A percentile compares a stretch with the other conserved stretches of the same genome.
Conservation (phyloP, 331 rosid species). For the Quercus lobata region DNA sequence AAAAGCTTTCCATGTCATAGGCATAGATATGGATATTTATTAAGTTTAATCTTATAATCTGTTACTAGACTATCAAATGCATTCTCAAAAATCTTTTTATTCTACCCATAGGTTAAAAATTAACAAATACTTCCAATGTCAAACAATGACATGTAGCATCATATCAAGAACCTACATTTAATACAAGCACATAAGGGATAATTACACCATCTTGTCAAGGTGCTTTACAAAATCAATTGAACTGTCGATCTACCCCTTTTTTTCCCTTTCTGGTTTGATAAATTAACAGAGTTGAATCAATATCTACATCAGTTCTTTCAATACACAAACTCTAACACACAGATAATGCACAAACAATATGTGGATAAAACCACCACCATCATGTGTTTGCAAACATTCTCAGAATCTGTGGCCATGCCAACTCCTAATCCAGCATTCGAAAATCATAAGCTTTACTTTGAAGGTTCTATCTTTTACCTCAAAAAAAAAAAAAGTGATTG, state of each 20-base stretch:
- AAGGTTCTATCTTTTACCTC: no score
- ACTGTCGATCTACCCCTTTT: not conserved
- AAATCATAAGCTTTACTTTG: not conserved
- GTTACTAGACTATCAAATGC: not conserved
- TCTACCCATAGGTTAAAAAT: no score
- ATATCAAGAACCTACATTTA: not conserved
- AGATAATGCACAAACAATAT: not conserved
- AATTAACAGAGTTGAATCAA: not conserved
- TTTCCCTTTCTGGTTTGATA: not conserved
- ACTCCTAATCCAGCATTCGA: not conserved
- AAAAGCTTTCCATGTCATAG: not conserved
- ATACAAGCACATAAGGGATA: not conserved
- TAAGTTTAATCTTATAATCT: not conserved
- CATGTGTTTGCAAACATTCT: not conserved
- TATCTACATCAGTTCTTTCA: not conserved
- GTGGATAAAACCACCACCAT: not conserved
- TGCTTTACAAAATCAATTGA: not conserved
- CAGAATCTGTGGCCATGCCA: not conserved
- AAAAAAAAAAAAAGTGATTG: no score
- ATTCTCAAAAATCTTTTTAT: not conserved
- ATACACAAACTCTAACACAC: not conserved
- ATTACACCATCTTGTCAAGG: not conserved
- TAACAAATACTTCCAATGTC: not conserved
- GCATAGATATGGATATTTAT: not conserved
- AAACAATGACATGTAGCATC: not conserved